Base-by-base conservation (phyloP, 192 early-diverging fungal species). In the Gamsiella multidivaricata region DNA sequence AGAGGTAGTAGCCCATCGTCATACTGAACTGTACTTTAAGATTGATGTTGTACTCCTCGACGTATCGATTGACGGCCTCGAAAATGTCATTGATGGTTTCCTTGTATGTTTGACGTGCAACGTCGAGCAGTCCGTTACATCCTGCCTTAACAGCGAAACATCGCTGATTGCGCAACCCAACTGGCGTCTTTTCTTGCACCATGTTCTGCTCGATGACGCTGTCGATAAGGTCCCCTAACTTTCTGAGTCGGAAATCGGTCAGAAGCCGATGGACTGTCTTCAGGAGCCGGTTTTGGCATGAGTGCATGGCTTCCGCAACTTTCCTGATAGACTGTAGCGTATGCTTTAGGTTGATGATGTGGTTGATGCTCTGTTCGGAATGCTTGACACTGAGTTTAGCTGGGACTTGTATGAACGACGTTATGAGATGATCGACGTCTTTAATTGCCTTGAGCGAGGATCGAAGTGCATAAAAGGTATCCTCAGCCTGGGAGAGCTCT, bases 81-180 rank as follows among this genome's bases (percentile, higher is more conserved):
- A 92, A 88, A 5, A 93, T 88, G 60, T 92, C 91, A 46, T 93
- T 83, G 25, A 85, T 87, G 4, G 84, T 83, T 81, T 94, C 93
- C 74, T 88, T 88, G 71, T 94, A 94, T 1, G 92, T 91, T 71
- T 91, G 90, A 12, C 93, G 81, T 25, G 91, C 92, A 31, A 96
- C 92, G 72, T 97, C 96, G 22, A 97, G 86, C 34, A 96, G 85
- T 1, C 93, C 91, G 69, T 93, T 94, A 15, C 91, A 85, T 4
- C 94, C 92, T 23, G 91, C 86, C 81, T 93, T 95, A 36, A 96
- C 89, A 5, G 94, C 93, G 70, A 94, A 94, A 61, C 94, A 95
- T 28, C 93, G 84, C 79, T 95, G 96, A 65, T 94, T 94, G 37
- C 90, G 83, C 34, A 94, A 68, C 33, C 89, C 91, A 20, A 94